phyloP scores from a whole-genome alignment of 164 flowering plant genomes.

The Vitis rotundifolia region DNA sequence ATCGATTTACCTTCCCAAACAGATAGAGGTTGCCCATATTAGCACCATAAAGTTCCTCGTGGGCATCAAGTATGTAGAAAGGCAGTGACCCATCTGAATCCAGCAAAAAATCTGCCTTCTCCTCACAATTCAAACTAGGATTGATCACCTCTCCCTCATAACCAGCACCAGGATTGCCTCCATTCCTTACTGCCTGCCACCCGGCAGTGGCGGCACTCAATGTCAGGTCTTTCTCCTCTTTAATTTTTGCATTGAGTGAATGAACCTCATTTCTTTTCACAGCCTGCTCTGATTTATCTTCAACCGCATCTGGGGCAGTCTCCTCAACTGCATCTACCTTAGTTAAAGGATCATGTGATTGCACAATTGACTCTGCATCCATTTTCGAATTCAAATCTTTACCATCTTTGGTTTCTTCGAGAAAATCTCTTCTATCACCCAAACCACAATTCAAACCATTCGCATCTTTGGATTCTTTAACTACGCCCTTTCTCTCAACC shows the following conservation, averaged over 20 bases:
- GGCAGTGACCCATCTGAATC: constrained; percentile 79
- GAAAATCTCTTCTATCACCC: constrained; percentile 8
- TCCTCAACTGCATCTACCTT: constrained; percentile 20
- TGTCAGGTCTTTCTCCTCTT: constrained; percentile 43
- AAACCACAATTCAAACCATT: constrained; percentile 13
- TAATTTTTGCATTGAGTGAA: constrained; percentile 72
- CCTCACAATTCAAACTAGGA: constrained; percentile 30
- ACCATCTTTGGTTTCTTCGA: constrained; percentile 2
- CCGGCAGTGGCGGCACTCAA: constrained; percentile 63
- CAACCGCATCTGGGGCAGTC: constrained; percentile 8
- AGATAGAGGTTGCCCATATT: constrained; percentile 82
- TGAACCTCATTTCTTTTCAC: constrained; percentile 28
- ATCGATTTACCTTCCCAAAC: constrained; percentile 81
- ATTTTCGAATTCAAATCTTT: constrained; percentile 8
- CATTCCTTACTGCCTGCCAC: constrained; percentile 57
- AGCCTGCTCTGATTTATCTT: constrained; percentile 32
- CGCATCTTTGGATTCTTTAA: constrained; percentile 14
- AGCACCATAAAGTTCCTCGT: constrained; percentile 76
- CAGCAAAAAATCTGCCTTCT: constrained; percentile 57
- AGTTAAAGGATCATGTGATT: constrained; percentile 1
- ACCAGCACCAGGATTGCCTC: constrained; percentile 32
- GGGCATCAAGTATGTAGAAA: constrained; percentile 87
- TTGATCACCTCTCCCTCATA: constrained; percentile 18
- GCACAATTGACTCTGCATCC: constrained; percentile 8
- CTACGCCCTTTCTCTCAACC: neutral